Evolutionary conservation across 805 yeast genomes (phyloP).

Genomic region (Starmera dryadoides): DNA sequence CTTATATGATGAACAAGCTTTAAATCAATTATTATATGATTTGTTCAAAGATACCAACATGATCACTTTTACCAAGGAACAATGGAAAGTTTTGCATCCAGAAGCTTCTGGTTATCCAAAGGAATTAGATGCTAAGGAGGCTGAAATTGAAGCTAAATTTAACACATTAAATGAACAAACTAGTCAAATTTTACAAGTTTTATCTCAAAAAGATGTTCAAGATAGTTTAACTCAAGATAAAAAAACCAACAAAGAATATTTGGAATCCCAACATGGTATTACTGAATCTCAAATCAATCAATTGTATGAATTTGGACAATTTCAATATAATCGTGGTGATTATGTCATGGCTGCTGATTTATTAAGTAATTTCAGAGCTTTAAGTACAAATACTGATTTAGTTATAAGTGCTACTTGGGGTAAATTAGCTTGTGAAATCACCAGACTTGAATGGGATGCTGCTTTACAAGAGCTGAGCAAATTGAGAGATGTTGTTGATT

Average conservation of each 20-base stretch:
- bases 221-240: conserved; percentile 48
- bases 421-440: conserved; percentile 53
- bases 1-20: conserved; percentile 36
- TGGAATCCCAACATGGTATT: conserved; percentile 37
- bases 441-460: conserved; percentile 43
- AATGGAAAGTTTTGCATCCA: conserved; percentile 35
- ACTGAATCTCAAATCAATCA: conserved; percentile 41
- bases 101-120: conserved; percentile 28
- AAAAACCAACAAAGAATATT: conserved; percentile 39
- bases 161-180: conserved; percentile 34
- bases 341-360: conserved; percentile 53
- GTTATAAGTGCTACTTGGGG: conserved; percentile 62
- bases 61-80: conserved; percentile 41
- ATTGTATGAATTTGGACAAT: conserved; percentile 51
- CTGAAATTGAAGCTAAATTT: conserved; percentile 30
- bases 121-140: conserved; percentile 33
- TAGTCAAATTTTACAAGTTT: conserved; percentile 35
- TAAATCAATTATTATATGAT: conserved; percentile 42
- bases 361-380: conserved; percentile 46
- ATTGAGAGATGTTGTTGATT: conserved; percentile 52
- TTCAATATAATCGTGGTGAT: conserved; percentile 58
- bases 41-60: conserved; percentile 51
- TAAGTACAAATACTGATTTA: conserved; percentile 43
- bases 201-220: conserved; percentile 43
- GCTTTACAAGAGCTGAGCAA: conserved; percentile 46